Evolutionary conservation across 2,329 filamentous ascomycete genomes (phyloP).

Genomic region (Myriosclerotinia curreyana): DNA sequence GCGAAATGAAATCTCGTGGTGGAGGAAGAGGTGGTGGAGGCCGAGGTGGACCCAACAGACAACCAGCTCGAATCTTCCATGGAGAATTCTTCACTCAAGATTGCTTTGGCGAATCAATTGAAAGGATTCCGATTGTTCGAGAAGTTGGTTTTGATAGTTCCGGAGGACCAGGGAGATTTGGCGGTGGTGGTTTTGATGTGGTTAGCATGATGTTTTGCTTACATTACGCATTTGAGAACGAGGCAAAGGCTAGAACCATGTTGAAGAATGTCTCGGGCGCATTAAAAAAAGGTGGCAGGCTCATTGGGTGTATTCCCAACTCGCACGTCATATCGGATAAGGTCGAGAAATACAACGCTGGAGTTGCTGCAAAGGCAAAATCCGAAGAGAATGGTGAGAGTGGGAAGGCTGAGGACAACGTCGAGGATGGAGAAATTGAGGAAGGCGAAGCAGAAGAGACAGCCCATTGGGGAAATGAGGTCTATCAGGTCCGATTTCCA

Average conservation of each 20-base stretch:
- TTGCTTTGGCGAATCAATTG: slow-evolving; percentile 82
- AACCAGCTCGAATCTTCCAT: slow-evolving; percentile 65
- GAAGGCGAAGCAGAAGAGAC: slow-evolving; percentile 61
- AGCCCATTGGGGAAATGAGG: slow-evolving; percentile 87
- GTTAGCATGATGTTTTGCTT: slow-evolving; percentile 99
- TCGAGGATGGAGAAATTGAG: slow-evolving; percentile 47
- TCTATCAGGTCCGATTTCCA: slow-evolving; percentile 88
- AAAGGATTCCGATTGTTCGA: slow-evolving; percentile 74
- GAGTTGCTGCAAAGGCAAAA: slow-evolving; percentile 43
- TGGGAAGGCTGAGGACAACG: slow-evolving; percentile 38
- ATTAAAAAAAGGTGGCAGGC: slow-evolving; percentile 88
- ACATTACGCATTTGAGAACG: slow-evolving; percentile 96
- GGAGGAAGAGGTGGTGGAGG: slow-evolving; percentile 53
- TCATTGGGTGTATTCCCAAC: slow-evolving; percentile 95
- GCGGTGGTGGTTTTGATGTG: slow-evolving; percentile 83
- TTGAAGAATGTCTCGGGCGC: slow-evolving; percentile 86
- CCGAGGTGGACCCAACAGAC: slow-evolving; percentile 49
- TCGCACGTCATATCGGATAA: slow-evolving; percentile 81
- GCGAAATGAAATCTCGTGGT: slow-evolving; percentile 62
- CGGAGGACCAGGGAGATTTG: slow-evolving; percentile 64
- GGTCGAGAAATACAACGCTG: slow-evolving; percentile 73
- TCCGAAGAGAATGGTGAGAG: slow-evolving; percentile 37
- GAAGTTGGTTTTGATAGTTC: slow-evolving; percentile 79
- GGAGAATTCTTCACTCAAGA: slow-evolving; percentile 88
- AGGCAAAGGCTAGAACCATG: slow-evolving; percentile 88